A percentile compares a stretch with the other conserved stretches of the same genome.
Evolutionary conservation across 1,284 basidiomycete species (phyloP).

Genomic region (Boletus sp.): DNA sequence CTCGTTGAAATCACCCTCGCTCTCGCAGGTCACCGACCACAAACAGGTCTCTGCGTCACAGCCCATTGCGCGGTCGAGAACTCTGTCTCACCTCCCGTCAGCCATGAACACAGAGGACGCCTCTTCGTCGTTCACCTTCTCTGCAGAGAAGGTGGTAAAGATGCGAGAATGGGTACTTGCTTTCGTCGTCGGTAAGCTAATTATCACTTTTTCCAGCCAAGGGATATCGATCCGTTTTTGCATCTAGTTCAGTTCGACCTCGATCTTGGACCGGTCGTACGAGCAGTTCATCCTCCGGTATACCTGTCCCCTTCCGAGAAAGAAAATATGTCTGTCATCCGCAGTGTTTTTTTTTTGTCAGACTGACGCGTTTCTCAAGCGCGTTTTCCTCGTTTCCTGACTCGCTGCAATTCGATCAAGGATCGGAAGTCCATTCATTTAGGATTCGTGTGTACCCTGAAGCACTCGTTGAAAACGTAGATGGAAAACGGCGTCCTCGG

Average conservation of each 20-base stretch:
- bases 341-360: not conserved
- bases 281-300: conserved; percentile 68
- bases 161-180: conserved; percentile 81
- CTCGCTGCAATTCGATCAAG: conserved; percentile 79
- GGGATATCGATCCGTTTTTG: not conserved
- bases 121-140: conserved; percentile 42
- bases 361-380: conserved; percentile 46
- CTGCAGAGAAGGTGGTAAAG: conserved; percentile 49
- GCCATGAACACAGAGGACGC: conserved; percentile 16
- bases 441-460: conserved; percentile 55
- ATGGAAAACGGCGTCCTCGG: conserved; percentile 38
- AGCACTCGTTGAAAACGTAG: conserved; percentile 29
- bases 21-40: conserved; percentile 28
- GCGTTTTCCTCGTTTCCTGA: conserved; percentile 97
- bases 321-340: conserved; percentile 74
- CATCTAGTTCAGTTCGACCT: conserved; percentile 82
- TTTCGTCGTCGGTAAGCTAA: conserved; percentile 67
- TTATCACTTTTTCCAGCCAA: not conserved
- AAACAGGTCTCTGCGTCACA: conserved; percentile 11
- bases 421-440: conserved; percentile 75
- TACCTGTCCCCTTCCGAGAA: conserved; percentile 66
- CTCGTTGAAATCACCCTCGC: conserved; percentile 32
- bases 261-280: conserved; percentile 84
- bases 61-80: conserved; percentile 43
- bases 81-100: conserved; percentile 41